Evolutionary conservation across 441 rosid species (phyloP), one percentile per base, ranked within the genome.

Genomic region (Jatropha multifida): DNA sequence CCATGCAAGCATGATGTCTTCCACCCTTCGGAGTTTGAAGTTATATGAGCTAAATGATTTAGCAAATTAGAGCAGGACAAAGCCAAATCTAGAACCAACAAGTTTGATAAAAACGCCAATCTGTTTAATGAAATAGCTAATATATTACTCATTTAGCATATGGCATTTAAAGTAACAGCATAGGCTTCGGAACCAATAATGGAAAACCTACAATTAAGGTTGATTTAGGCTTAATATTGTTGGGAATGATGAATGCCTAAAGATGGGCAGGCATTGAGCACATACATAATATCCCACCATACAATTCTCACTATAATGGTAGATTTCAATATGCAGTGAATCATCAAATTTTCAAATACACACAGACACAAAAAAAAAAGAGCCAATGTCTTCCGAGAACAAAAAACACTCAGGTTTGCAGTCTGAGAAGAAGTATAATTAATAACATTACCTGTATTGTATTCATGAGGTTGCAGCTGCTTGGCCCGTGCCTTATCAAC

Each of bases 401-500:
- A 37, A 46, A 46, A 52, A 14, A 48, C 1, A 6, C 18, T 20
- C 62, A 69, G 26, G 32, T 26, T 13, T 26, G 12, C 17, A 60
- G 59, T 71, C 58, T 5, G 17, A 1, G 48, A 18, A 55, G 0
- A 18, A 54, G 4, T 32, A 4, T 8, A 37, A 12, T 32, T 6
- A 40, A 41, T 10, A 42, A 52, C 38, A 68, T 23, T 86, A 95
- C 99, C 98, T 73, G 95, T 85, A 77, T 82, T 93, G 78, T 93
- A 95, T 75, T 95, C 99, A 60, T 90, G 93, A 79, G 96, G 98
- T 80, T 90, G 99, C 78, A 95, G 82, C 83, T 93, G 99, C 87
- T 93, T 95, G 73, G 97, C 91, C 58, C 96, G 85, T 74, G 99
- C 99, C 86, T 92, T 95, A 66, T 90, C 96, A 71, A 95, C 98